Base-by-base conservation (phyloP, 257 asterid genomes). In the Nemophila menziesii region DNA sequence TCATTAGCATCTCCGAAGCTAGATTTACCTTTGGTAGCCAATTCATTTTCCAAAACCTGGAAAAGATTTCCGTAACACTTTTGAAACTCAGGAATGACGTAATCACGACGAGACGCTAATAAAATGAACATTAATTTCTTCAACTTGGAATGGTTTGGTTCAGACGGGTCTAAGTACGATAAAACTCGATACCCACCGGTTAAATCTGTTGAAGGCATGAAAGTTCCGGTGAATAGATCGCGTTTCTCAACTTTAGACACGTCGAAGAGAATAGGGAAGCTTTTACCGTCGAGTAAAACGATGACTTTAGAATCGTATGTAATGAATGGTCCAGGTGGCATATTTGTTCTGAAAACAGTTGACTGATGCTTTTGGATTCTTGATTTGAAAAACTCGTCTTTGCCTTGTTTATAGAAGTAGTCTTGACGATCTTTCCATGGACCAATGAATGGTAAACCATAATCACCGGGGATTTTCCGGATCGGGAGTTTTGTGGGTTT, bases 301-400 rank as follows among this genome's bases (percentile, higher is more conserved):
- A 82, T 61, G 66, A 86, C 97, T 60, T 77, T 86, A 0, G 94
- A 66, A 55, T 62, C 46, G 60, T 41, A 61, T 5, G 97, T 70
- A 36, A 86, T 74, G 56, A 77, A 55, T 0, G 94, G 93, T 1
- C 94, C 96, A 4, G 97, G 97, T 16, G 97, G 97, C 97, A 86
- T 86, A 59, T 86, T 86, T 9, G 82, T 60, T 11, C 72, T 24
- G 69, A 82, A 86, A 4, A 86, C 87, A 0, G 97, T 86, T 11
- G 97, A 85, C 3, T 71, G 57, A 58, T 80, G 53, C 20, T 75
- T 80, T 8, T 52, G 68, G 39, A 81, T 62, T 58, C 96, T 44
- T 4, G 96, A 78, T 19, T 65, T 75, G 83, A 85, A 85, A 16
- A 50, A 85, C 5, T 73, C 96, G 18, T 81, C 80, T 39, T 56